Evolutionary conservation across 495 filamentous ascomycete genomes (phyloP).

Genomic region (Trichoderma erinaceum): DNA sequence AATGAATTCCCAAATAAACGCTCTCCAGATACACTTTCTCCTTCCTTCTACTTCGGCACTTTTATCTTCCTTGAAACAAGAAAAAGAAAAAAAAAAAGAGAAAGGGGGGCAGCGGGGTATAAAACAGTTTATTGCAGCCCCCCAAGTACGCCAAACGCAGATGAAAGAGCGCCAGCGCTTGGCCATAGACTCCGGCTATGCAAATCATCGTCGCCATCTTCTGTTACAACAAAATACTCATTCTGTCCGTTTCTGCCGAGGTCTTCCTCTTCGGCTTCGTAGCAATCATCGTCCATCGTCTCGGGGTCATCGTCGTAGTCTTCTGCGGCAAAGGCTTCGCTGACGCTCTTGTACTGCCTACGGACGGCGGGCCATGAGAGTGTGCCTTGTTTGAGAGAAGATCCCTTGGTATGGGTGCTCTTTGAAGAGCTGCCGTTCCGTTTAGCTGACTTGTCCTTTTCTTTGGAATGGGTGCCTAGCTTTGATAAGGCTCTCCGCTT

Average conservation of each 20-base stretch:
- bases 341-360: conserved; percentile 16
- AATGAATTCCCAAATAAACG: background rate
- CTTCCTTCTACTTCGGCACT: background rate
- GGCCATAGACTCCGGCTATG: background rate
- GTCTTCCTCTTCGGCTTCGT: conserved; percentile 14
- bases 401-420: background rate
- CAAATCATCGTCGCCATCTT: background rate
- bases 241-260: background rate
- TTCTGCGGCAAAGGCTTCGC: conserved; percentile 15
- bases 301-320: background rate
- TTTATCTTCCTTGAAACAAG: background rate
- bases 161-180: background rate
- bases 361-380: background rate
- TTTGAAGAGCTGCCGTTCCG: background rate
- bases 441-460: background rate
- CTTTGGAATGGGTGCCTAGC: background rate
- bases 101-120: background rate
- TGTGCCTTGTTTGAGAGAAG: background rate
- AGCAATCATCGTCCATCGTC: conserved; percentile 7
- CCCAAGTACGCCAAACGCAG: background rate
- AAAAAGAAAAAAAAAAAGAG: background rate
- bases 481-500: background rate
- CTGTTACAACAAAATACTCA: background rate
- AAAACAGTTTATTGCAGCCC: background rate
- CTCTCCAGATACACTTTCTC: background rate